Conservation (phyloP, 129 eudicot species). For the Saussurea involucrata region DNA sequence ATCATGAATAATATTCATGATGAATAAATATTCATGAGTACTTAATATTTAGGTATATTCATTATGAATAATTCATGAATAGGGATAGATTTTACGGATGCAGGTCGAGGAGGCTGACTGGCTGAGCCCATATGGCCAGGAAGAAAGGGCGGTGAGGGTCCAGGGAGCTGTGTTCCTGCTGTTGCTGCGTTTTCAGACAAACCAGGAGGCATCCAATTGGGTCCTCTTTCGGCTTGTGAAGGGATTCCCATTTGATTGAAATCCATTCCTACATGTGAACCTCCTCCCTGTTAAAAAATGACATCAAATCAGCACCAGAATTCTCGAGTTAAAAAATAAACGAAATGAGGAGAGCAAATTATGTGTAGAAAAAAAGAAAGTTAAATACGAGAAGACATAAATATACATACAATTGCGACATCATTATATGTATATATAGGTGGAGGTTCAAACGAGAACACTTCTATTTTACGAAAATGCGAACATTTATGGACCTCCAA, state of each 20-base stretch:
- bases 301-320: background rate
- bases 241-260: conserved; percentile 64
- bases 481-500: too few species aligned
- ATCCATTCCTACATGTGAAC: conserved; percentile 63
- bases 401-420: background rate
- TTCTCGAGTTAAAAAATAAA: background rate
- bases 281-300: conserved; percentile 49
- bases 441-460: too few species aligned
- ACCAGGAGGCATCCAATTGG: conserved; percentile 68
- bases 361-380: too few species aligned
- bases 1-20: background rate
- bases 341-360: background rate
- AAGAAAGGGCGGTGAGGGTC: conserved; percentile 40
- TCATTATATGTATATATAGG: background rate
- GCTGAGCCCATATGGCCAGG: conserved; percentile 51
- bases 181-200: conserved; percentile 34
- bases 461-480: too few species aligned
- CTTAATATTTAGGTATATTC: background rate
- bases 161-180: conserved; percentile 42
- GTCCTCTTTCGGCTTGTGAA: conserved; percentile 58
- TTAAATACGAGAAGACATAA: background rate
- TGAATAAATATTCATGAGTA: background rate
- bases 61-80: background rate
- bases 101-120: conserved; percentile 62
- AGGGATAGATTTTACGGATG: conserved; percentile 35